A percentile compares a stretch with the other conserved stretches of the same genome.
Evolutionary conservation across 1,139 yeast genomes (phyloP).

Genomic region (Nakaseomyces uthaithaninus): DNA sequence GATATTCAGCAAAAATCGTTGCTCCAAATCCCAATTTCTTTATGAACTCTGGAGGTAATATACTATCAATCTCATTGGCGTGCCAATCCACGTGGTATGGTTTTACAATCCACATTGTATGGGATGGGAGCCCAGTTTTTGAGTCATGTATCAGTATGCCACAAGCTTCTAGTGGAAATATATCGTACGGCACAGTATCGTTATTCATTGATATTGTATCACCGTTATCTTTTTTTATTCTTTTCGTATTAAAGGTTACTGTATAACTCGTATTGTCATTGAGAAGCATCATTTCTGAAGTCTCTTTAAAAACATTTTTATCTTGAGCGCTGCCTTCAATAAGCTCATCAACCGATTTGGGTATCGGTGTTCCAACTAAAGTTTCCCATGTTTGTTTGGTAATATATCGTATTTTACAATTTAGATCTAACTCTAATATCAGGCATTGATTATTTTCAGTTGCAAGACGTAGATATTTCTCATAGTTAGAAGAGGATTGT

Average conservation of each 20-base stretch:
- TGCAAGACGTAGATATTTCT: constrained; percentile 36
- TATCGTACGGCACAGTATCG: constrained; percentile 36
- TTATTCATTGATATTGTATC: constrained; percentile 17
- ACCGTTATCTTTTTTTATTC: constrained; percentile 15
- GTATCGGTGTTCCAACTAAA: constrained; percentile 46
- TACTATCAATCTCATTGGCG: constrained; percentile 44
- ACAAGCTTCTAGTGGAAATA: constrained; percentile 81
- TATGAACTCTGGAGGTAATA: constrained; percentile 54
- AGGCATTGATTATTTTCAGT: constrained; percentile 67
- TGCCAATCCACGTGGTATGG: constrained; percentile 52
- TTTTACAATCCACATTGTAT: constrained; percentile 89
- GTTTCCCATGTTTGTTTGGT: constrained; percentile 67
- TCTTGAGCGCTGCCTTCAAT: constrained; percentile 64
- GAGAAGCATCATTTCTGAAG: constrained; percentile 59
- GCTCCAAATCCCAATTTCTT: constrained; percentile 84
- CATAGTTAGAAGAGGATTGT: constrained; percentile 21
- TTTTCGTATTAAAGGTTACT: constrained; percentile 44
- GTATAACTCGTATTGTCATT: constrained; percentile 68
- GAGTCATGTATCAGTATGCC: constrained; percentile 82
- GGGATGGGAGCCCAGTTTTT: constrained; percentile 49
- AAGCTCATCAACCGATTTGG: constrained; percentile 42
- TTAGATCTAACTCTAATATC: constrained; percentile 76
- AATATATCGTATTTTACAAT: constrained; percentile 67
- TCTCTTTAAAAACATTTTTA: constrained; percentile 57
- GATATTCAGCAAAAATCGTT: constrained; percentile 69